These are phyloP conservation scores for Areca catechu DNA, from an alignment of 176 grass and related monocot genomes.

Conservation along the genomic window DNA sequence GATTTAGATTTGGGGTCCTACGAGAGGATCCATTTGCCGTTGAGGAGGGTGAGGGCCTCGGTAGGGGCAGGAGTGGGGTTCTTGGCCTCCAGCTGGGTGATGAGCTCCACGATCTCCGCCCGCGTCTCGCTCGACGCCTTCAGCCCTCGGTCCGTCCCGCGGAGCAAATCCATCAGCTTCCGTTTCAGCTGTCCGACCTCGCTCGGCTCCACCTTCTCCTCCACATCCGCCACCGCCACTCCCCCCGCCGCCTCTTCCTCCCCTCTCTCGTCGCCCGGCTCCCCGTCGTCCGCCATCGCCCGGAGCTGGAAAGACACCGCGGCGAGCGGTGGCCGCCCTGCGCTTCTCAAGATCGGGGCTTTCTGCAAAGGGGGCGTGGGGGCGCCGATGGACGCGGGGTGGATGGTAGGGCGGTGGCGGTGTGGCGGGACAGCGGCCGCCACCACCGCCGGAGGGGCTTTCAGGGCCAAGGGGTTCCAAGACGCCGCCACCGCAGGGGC, in stretches of 20 bases:
- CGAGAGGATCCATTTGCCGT: conserved; percentile 95
- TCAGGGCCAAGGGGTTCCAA: conserved; percentile 34
- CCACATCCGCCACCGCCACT: conserved; percentile 21
- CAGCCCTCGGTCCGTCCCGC: conserved; percentile 71
- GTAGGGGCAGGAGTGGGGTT: conserved; percentile 88
- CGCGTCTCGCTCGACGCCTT: conserved; percentile 75
- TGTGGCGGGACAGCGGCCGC: neutral
- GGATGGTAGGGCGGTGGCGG: neutral
- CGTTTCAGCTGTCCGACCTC: conserved; percentile 53
- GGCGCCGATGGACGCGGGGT: conserved; percentile 2
- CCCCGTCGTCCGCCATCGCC: conserved; percentile 54
- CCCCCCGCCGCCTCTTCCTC: neutral
- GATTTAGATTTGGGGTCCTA: conserved; percentile 19
- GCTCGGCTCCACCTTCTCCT: conserved; percentile 20
- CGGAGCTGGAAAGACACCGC: conserved; percentile 7
- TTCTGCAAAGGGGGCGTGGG: neutral
- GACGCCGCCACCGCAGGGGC: conserved; percentile 3
- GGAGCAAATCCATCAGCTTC: conserved; percentile 61
- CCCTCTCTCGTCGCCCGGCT: conserved; percentile 46
- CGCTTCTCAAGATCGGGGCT: conserved; percentile 3
- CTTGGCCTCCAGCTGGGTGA: conserved; percentile 72
- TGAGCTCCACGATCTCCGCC: conserved; percentile 82
- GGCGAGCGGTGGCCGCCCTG: neutral
- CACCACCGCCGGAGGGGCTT: conserved; percentile 4
- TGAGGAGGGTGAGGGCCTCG: conserved; percentile 63